Base-by-base conservation (phyloP, 2,329 filamentous ascomycete species). In the Aspergillus piperis region DNA sequence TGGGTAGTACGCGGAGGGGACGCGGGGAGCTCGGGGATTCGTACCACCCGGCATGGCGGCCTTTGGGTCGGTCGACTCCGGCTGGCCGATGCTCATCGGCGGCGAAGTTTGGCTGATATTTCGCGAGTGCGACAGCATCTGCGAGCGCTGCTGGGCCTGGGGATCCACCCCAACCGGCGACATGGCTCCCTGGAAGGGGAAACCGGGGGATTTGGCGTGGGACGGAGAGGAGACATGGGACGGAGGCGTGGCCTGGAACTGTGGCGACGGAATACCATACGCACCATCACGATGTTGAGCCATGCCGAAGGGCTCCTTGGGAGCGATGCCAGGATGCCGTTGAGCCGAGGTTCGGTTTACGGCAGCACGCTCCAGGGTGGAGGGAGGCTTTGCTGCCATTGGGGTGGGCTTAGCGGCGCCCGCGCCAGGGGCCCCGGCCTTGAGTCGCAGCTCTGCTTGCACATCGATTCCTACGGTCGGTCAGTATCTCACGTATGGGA, bases 401-500 rank as follows among this genome's bases (percentile, higher is more conserved):
- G 83, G 86, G 84, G 75, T 86, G 83, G 68, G 59, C 85, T 91
- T 68, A 85, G 88, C 61, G 83, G 76, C 73, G 39, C 72, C 89
- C 64, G 95, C 83, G 71, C 88, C 90, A 55, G 93, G 92, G 78
- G 90, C 96, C 69, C 90, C 91, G 51, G 91, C 93, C 82, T 97
- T 98, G 74, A 93, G 89, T 65, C 91, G 90, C 70, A 99, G 85
- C 80, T 98, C 95, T 64, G 93, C 91, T 80, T 98, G 92, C 52
- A 99, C 95, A 83, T 99, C 94, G 77, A 98, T 96, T 70, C 92
- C 92, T 96, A 49, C 11, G 65, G 47, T 17, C 41, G 27, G 57
- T 68, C 30, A 49, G 55, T 59, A 30, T 47, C 23, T 36, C 32
- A 36, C 2, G 11, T 36, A 36, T 13, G 30, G 30, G 30, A 36